Percentiles rank a stretch among this genome's conserved stretches.
Evolutionary conservation across 148 eudicot genomes (phyloP).

Genomic region (Spergularia marina): DNA sequence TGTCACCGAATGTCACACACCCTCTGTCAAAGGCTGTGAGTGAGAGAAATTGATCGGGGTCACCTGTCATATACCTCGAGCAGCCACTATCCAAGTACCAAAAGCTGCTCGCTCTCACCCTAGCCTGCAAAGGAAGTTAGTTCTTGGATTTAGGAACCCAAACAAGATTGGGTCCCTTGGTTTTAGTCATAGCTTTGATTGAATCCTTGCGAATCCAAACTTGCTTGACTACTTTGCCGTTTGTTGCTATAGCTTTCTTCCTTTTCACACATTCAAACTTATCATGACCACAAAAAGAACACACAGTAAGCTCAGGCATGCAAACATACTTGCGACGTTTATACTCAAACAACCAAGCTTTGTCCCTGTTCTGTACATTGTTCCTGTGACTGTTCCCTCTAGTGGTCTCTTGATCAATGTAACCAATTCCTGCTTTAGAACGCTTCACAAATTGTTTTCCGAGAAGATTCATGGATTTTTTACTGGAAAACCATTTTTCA

Average conservation of each 20-base stretch:
- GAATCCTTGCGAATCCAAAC: not conserved
- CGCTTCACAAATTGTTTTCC: too few species aligned
- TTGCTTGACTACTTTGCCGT: not conserved
- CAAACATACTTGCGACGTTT: not conserved
- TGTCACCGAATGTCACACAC: conserved; percentile 9
- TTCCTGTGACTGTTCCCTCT: too few species aligned
- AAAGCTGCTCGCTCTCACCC: too few species aligned
- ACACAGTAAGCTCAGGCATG: not conserved
- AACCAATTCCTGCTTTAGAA: too few species aligned
- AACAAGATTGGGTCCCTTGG: not conserved
- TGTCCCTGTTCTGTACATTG: too few species aligned
- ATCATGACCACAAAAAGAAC: not conserved
- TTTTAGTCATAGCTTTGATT: not conserved
- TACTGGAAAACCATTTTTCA: too few species aligned
- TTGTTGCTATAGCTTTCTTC: not conserved
- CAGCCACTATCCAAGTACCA: not conserved
- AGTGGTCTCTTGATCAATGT: too few species aligned
- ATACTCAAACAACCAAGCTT: not conserved
- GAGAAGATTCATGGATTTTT: too few species aligned
- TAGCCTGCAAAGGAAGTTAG: not conserved
- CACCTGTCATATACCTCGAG: conserved; percentile 8
- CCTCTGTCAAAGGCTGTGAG: not conserved
- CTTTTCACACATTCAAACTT: not conserved
- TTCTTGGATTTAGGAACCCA: not conserved
- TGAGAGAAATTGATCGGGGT: not conserved